Conservation (phyloP, 148 eudicot genomes). For the Silene latifolia region DNA sequence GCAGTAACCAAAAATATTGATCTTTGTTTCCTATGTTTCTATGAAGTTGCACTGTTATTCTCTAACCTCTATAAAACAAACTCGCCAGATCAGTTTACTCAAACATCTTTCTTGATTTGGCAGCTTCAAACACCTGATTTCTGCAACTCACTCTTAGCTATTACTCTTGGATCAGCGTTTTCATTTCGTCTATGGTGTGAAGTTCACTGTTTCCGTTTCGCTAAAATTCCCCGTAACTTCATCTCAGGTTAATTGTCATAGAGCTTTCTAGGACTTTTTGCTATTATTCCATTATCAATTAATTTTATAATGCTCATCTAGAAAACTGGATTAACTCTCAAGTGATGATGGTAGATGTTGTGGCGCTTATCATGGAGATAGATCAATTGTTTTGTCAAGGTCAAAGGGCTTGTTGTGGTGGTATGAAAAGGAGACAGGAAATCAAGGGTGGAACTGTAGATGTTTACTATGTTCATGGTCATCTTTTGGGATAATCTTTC, state of each 20-base stretch:
- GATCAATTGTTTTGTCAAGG: background rate
- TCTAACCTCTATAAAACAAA: background rate
- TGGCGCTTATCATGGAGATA: background rate
- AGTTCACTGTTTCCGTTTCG: no score
- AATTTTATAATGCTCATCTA: no score
- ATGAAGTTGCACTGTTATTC: background rate
- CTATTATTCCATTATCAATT: background rate
- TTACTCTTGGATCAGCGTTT: background rate
- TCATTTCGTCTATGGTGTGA: no score
- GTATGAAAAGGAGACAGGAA: no score
- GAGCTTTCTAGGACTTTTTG: background rate
- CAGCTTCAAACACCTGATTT: background rate
- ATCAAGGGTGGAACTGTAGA: background rate
- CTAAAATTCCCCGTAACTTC: no score
- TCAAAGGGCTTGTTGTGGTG: background rate
- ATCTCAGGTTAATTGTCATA: background rate
- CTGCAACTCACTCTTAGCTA: background rate
- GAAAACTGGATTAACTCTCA: no score
- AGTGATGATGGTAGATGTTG: background rate
- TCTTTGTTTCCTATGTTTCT: background rate
- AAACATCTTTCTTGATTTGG: background rate
- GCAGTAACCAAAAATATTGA: background rate
- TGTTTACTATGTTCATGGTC: background rate
- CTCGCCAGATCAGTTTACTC: background rate
- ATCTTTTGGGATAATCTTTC: background rate